Base-by-base conservation (phyloP, 371 early-diverging fungal genomes). In the Umbelopsis sp. region DNA sequence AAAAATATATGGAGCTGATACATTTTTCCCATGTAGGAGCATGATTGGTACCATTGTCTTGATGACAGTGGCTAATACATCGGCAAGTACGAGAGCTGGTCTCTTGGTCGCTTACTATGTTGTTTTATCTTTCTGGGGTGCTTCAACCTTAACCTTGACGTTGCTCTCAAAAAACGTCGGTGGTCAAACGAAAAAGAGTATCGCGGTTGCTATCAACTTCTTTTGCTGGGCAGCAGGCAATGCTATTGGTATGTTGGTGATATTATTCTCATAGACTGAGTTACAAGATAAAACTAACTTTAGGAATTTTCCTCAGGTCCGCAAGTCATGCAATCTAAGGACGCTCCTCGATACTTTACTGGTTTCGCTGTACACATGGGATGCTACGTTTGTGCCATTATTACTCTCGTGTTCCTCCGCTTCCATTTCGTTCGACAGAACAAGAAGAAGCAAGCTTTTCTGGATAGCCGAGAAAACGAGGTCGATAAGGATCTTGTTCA, bases 221-320 rank as follows among this genome's bases (percentile, higher is more conserved):
- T 63, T 74, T 22, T 69, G 68, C 24, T 74, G 74, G 74, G 74
- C 74, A 7, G 62, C 69, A 7, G 74, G 74, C 16, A 74, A 74
- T 25, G 74, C 74, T 16, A 71, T 74, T 44, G 74, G 73, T 73
- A 65, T 41, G 41, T 41, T 12, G 41, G 22, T 41, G 7, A 10
- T 41, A 0, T 41, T 7, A 41, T 41, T 12, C 7, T 41, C 41
- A 41, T 12, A 1, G 41, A 41, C 7, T 41, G 41, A 41, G 41
- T 41, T 41, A 12, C 1, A 41, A 12, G 41, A 4, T 7, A 7
- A 41, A 41, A 7, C 12, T 7, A 41, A 71, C 63, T 68, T 64
- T 16, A 6, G 12, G 41, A 14, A 45, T 18, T 48, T 48, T 22
- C 37, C 50, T 67, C 37, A 73, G 73, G 74, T 24, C 74, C 74